Conservation (phyloP, 176 grass and related monocot genomes). For the Oryza glumipatula region DNA sequence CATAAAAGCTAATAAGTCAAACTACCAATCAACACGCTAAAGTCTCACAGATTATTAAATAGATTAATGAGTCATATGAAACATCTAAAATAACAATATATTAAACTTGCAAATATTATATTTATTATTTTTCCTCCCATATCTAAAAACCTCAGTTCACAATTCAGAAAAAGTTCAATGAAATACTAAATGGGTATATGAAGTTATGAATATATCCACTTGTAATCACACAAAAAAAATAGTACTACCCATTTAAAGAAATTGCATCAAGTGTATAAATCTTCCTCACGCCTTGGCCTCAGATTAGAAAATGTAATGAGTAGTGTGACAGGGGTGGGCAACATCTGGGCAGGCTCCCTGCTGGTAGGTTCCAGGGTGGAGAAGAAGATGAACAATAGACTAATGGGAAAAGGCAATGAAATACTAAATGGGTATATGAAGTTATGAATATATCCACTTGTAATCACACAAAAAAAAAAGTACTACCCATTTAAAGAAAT, state of each 20-base stretch:
- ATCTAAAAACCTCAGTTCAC: not conserved
- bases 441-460: too few relatives aligned
- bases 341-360: not conserved
- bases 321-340: not conserved
- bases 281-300: not conserved
- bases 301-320: not conserved
- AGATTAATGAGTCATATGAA: not conserved
- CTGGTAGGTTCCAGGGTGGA: not conserved
- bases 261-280: not conserved
- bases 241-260: not conserved
- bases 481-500: too few relatives aligned
- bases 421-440: too few relatives aligned
- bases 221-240: too few relatives aligned
- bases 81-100: not conserved
- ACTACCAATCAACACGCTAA: not conserved
- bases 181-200: not conserved
- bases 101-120: not conserved
- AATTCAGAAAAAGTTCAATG: not conserved
- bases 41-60: slow-evolving; percentile 20
- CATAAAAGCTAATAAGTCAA: not conserved
- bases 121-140: not conserved
- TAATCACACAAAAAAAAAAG: too few relatives aligned
- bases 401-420: not conserved
- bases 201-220: not conserved
- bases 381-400: not conserved